Base-by-base conservation (phyloP, 2,329 filamentous ascomycete species). In the Colletotrichum truncatum region DNA sequence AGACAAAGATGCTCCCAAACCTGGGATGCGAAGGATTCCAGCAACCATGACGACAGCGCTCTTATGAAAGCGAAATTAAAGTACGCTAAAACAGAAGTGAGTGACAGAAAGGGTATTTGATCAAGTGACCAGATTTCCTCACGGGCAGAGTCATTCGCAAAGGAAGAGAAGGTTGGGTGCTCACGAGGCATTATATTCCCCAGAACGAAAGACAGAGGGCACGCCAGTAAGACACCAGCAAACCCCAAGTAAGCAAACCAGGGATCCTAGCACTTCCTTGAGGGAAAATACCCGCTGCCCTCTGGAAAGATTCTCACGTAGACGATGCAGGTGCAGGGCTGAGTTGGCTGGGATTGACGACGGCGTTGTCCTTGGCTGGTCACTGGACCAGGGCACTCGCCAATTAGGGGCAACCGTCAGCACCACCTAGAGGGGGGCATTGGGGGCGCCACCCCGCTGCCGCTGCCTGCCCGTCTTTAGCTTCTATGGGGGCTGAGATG, bases 161-260 rank as follows among this genome's bases (percentile, higher is more conserved):
- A 16, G 21, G 21, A 14, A 26, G 11, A 28, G 46, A 58, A 16
- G 14, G 18, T 32, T 28, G 51, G 63, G 49, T 63, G 63, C 63
- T 66, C 63, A 66, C 63, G 63, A n/a, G 63, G 43, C 51, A 55
- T 63, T 66, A 66, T 66, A 66, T 63, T 53, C 48, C 48, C 57
- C 39, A 61, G 54, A 41, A 36, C 32, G 18, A 49, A 18, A 30
- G 59, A 58, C 39, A 53, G 59, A 48, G 52, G 51, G 51, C 28
- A 39, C 23, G 51, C 28, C 52, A 28, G 34, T 65, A 34, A 65
- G 62, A 65, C 62, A 65, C 26, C n/a, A 41, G 16, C 8, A 26
- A 34, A 45, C 32, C 28, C 32, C 56, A 54, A 36, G 56, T 30
- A n/a, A 61, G n/a, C 45, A 49, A 49, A 21, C 10, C 39, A 23